Evolutionary conservation across 2,329 filamentous ascomycete species (phyloP).

Genomic region (Pseudopithomyces chartarum): DNA sequence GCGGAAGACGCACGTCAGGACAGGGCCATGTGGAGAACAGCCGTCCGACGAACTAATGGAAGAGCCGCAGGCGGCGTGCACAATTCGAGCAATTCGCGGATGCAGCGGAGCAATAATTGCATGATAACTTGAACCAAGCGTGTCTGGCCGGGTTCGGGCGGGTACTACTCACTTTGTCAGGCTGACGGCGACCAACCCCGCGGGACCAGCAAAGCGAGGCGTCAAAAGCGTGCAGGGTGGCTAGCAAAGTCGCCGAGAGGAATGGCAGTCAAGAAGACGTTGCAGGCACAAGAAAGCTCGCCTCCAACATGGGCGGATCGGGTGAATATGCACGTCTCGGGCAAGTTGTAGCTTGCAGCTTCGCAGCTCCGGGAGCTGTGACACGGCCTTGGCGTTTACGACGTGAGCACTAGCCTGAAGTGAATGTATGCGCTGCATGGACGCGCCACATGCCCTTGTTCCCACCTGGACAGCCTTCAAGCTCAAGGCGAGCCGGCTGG

Average conservation of each 20-base stretch:
- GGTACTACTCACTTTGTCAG: conserved; percentile 26
- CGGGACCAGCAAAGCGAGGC: conserved; percentile 2
- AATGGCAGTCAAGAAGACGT: not conserved
- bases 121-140: conserved; percentile 20
- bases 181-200: conserved; percentile 8
- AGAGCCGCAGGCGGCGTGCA: not conserved
- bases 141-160: conserved; percentile 25
- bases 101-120: conserved; percentile 21
- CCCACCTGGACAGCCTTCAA: not conserved
- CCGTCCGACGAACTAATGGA: conserved; percentile 4
- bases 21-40: conserved; percentile 4
- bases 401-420: conserved; percentile 1
- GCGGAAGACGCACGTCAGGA: conserved; percentile 28
- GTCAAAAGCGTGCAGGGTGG: not conserved
- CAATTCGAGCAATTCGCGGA: conserved; percentile 18
- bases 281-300: not conserved
- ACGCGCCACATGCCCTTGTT: not conserved
- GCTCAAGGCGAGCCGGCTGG: not conserved
- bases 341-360: not conserved
- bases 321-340: conserved; percentile 6
- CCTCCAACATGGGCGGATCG: conserved; percentile 2
- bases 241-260: not conserved
- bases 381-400: conserved; percentile 4
- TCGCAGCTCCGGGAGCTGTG: not conserved
- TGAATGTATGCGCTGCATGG: not conserved